These are phyloP conservation scores for Hyaloscypha variabilis DNA, from an alignment of 495 filamentous ascomycete species.

Conservation along the genomic window DNA sequence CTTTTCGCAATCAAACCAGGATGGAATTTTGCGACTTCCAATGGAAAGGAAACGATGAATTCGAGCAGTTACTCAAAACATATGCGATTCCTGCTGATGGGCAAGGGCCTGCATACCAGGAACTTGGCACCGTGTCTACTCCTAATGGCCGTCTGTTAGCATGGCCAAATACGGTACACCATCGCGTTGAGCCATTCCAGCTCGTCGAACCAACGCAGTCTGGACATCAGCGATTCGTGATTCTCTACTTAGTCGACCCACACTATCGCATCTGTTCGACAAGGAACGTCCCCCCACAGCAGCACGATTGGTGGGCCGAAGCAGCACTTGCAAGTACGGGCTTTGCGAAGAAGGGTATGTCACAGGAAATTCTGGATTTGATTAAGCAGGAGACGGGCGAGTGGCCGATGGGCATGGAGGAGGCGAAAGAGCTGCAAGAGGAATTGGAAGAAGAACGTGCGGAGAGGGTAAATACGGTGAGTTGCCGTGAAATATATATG, in stretches of 20 bases:
- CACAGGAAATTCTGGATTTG: slow-evolving; percentile 30
- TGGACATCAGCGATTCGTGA: slow-evolving; percentile 58
- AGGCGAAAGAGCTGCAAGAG: slow-evolving; percentile 28
- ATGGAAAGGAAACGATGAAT: slow-evolving; percentile 5
- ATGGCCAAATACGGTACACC: slow-evolving; percentile 52
- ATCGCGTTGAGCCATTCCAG: slow-evolving; percentile 51
- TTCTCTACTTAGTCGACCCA: slow-evolving; percentile 61
- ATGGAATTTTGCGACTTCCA: slow-evolving; percentile 24
- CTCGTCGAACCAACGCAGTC: slow-evolving; percentile 51
- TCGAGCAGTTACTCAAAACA: slow-evolving; percentile 15
- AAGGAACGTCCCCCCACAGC: slow-evolving; percentile 58
- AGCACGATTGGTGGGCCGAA: slow-evolving; percentile 47
- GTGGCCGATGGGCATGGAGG: slow-evolving; percentile 38
- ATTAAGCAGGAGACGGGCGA: slow-evolving; percentile 32
- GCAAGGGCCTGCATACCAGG: slow-evolving; percentile 28
- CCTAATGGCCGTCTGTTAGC: slow-evolving; percentile 39
- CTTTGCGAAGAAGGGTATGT: background rate
- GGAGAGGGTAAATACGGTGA: no score
- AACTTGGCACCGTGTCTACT: slow-evolving; percentile 39
- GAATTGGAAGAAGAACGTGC: no score
- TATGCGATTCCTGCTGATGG: slow-evolving; percentile 12
- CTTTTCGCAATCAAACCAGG: slow-evolving; percentile 46
- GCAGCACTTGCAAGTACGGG: slow-evolving; percentile 17
- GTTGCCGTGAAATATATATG: no score
- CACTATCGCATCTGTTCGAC: slow-evolving; percentile 51